Evolutionary conservation across 257 asterid genomes (phyloP).

Genomic region (Ilex aquifolium): DNA sequence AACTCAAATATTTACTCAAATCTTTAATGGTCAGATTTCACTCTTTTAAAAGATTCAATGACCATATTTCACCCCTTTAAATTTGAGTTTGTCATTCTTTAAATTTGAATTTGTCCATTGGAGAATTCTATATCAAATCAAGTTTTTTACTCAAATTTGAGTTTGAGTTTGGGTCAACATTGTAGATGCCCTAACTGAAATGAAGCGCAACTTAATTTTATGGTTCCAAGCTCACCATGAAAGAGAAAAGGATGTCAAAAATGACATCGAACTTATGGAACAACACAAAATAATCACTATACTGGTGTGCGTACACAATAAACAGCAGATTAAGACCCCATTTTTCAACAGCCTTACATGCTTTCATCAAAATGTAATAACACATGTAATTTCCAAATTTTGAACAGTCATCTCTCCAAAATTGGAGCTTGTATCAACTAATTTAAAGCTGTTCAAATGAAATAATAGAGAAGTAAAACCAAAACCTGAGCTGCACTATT

Average conservation of each 20-base stretch:
- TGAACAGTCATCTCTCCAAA: not conserved
- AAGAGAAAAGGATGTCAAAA: not conserved
- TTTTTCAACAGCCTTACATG: not conserved
- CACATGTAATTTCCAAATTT: not conserved
- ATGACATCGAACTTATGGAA: too few species aligned
- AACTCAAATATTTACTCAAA: too few species aligned
- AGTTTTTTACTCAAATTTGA: too few species aligned
- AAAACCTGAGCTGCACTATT: slow-evolving; percentile 98
- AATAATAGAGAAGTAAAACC: slow-evolving; percentile 5
- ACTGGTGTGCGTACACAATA: not conserved
- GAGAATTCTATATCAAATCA: too few species aligned
- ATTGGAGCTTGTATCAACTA: not conserved
- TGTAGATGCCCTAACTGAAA: too few species aligned
- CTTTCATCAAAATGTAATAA: not conserved
- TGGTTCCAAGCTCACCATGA: not conserved
- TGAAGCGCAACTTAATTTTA: not conserved
- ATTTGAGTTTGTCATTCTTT: too few species aligned
- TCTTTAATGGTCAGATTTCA: too few species aligned
- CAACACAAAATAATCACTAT: not conserved
- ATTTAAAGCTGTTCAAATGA: not conserved
- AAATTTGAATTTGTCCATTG: too few species aligned
- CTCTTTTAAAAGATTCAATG: too few species aligned
- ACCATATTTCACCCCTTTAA: too few species aligned
- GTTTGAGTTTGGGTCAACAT: not conserved
- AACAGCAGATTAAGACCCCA: too few species aligned